Evolutionary conservation across 2,329 filamentous ascomycete species (phyloP), one percentile per base, ranked within the genome.

Genomic region (Pseudocercospora crystallina): DNA sequence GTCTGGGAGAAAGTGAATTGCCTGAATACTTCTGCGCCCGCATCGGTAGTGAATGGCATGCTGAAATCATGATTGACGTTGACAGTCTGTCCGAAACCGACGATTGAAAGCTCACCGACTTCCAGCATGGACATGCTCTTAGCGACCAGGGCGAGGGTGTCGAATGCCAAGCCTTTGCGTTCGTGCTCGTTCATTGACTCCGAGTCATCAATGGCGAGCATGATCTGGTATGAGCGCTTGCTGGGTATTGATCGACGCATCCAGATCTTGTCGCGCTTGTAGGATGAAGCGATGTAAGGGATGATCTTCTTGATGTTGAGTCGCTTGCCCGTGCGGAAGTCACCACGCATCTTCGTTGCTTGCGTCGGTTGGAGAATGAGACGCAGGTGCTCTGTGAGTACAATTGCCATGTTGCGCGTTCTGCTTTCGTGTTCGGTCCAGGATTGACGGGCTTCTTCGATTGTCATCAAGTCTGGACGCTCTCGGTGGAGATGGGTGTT

Each of bases 211-310:
- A 99, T 90, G 34, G 94, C 95, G 43, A 99, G 86, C 76, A 99
- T 84, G 70, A 99, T 95, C 72, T 99, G 95, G 73, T 99, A 99
- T 50, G 86, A 87, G 35, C 95, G 87, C 73, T 97, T 97, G 33
- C 86, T 92, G 1, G 95, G 95, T 43, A 96, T 84, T 31, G 84
- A 86, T 49, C 95, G 85, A 11, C 95, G 87, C 86, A 99, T 95
- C 94, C 94, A 99, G 73, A 99, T 99, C 79, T 99, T 99, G 81
- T 99, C 94, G 54, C 94, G 89, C 78, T 96, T 97, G 80, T 96
- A 99, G 67, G 88, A 86, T 0, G 91, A 97, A 1, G 95, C 94
- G 62, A 99, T 97, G 74, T 99, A 99, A 0, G 95, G 94, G 64
- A 99, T 99, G 73, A 99, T 99, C 61, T 92, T 90, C 73, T 97